Base-by-base conservation (phyloP, 2,329 filamentous ascomycete genomes). In the Aureobasidium sp. region DNA sequence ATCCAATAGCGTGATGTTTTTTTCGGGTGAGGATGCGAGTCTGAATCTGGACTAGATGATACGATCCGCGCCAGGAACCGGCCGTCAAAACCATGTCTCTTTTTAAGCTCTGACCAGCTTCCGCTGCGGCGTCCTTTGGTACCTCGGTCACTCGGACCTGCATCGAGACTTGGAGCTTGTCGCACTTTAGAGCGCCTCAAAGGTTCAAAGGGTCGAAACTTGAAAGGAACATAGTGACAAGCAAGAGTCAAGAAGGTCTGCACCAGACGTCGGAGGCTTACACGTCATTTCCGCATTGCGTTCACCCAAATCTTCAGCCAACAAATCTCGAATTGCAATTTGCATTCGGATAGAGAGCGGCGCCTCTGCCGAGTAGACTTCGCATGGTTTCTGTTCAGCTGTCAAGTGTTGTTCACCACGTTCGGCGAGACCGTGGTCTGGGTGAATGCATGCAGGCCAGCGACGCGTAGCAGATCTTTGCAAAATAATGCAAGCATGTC, bases 111-210 rank as follows among this genome's bases (percentile, higher is more conserved):
- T 39, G 39, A 11, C 39, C 53, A 21, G 21, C 21, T 21, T 21
- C 21, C 21, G 21, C 21, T 21, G 42, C 29, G 6, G 45, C 10
- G 39, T 41, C 39, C 53, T 39, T 30, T 57, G 53, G 39, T 32
- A 34, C 41, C 53, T 57, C 53, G 53, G 53, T 44, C 39, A 34
- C 29, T 16, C 52, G 52, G 39, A 55, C 52, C 53, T 57, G 53
- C 53, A 57, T 57, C 53, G 53, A 57, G 53, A 57, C 53, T 21
- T 57, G 44, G 52, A 57, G 53, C 53, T 45, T 57, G 50, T 54
- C 32, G 50, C 32, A 45, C 21, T 21, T 21, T 21, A 21, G 21
- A 21, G 21, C 21, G 53, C 53, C 41, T 21, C 29, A 27, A 16
- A 57, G 30, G 36, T 44, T 57, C 36, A 27, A 27, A n/a, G 42